Conservation (phyloP, 768 basidiomycete genomes). For the Trametes elegans region DNA sequence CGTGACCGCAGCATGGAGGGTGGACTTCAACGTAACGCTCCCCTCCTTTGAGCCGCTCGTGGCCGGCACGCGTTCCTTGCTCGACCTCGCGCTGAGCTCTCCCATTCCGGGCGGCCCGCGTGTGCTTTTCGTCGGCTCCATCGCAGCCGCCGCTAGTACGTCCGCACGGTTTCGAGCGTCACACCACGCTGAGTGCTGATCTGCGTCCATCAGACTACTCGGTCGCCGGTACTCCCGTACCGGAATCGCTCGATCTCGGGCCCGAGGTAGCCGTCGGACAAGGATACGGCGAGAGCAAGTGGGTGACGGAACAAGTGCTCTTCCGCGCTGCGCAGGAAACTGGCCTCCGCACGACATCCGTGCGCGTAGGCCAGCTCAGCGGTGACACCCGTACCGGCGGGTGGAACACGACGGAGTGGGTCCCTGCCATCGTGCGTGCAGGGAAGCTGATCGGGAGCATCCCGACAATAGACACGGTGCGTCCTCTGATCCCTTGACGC, state of each 20-base stretch:
- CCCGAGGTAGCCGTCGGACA: constrained; percentile 34
- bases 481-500: no score
- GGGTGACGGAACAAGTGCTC: constrained; percentile 42
- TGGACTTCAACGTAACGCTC: constrained; percentile 42
- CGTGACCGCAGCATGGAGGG: constrained; percentile 33
- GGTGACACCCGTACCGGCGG: constrained; percentile 40
- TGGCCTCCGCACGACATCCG: constrained; percentile 34
- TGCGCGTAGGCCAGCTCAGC: constrained; percentile 47
- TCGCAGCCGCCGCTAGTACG: constrained; percentile 10
- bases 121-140: constrained; percentile 25
- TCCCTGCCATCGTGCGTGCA: constrained; percentile 37
- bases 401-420: constrained; percentile 47
- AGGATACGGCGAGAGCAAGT: constrained; percentile 51
- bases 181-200: no score
- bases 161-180: not conserved
- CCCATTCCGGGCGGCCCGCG: constrained; percentile 9
- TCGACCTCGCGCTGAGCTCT: constrained; percentile 14
- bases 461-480: no score
- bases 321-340: constrained; percentile 30
- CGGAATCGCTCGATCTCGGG: constrained; percentile 20
- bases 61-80: constrained; percentile 21
- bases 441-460: constrained; percentile 22
- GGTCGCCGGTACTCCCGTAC: not conserved
- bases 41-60: constrained; percentile 38
- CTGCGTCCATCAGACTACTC: not conserved